Evolutionary conservation across 2,329 filamentous ascomycete genomes (phyloP), one percentile per base, ranked within the genome.

Genomic region (Neofusicoccum sp.): DNA sequence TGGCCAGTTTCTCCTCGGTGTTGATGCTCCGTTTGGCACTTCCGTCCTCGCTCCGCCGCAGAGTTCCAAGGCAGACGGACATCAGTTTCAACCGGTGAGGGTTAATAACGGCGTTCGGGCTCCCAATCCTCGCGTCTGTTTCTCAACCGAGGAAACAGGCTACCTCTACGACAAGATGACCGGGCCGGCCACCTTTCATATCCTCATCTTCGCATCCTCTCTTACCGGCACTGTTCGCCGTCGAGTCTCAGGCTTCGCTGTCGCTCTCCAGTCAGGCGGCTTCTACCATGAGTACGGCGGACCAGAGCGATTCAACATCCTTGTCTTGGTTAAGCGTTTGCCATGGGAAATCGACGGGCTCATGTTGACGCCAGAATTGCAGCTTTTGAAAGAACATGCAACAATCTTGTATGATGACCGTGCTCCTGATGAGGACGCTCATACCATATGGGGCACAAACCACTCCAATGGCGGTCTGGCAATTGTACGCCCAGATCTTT

Each of bases 131-230:
- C 65, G 71, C 2, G 61, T 73, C 20, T 68, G 68, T 40, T 67
- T 72, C 48, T 56, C 31, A 1, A 49, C 63, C 3, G 61, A 57
- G 6, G 49, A 65, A 20, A 70, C 70, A 0, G 68, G 67, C 2
- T 74, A 74, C 48, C 63, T 75, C 3, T 74, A 75, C 62, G 72
- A 75, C 45, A 63, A 60, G 34, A 58, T 74, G 16, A 64, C 34
- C 6, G 70, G 71, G 3, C 62, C 63, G 1, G 58, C 64, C 4
- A 61, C 47, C 31, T 68, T 75, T 53, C 71, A 74, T 60, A 60
- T 74, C 1, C 48, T 74, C 1, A 33, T 74, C 2, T 74, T 74
- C 45, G 71, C 53, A 4, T 66, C 64, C 4, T 24, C 48, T 1
- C 51, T 45, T 66, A 68, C 7, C 54, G 68, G 16, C 54, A 69